Percentiles rank a stretch among this genome's conserved stretches.
Conservation (phyloP, 768 basidiomycete species). For the Boletus tylopilopsis region DNA sequence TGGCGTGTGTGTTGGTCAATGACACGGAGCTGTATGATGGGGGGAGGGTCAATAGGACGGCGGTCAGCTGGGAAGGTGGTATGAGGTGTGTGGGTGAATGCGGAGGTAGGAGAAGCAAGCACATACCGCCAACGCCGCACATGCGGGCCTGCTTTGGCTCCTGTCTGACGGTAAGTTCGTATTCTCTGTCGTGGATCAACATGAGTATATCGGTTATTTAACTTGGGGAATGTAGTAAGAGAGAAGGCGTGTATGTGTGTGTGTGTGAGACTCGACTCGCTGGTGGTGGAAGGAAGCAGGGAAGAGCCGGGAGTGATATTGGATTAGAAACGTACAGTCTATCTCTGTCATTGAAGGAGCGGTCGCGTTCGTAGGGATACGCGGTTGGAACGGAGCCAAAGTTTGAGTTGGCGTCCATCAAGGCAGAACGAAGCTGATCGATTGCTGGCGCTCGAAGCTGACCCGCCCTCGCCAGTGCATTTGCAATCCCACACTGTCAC, state of each 20-base stretch:
- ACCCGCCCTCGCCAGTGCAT: not conserved
- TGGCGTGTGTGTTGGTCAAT: slow-evolving; percentile 54
- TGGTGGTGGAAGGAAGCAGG: slow-evolving; percentile 6
- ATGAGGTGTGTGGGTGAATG: not conserved
- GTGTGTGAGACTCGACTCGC: slow-evolving; percentile 1
- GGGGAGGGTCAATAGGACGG: slow-evolving; percentile 95
- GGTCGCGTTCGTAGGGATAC: slow-evolving; percentile 29
- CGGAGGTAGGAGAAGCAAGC: slow-evolving; percentile 20
- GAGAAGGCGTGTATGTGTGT: no score
- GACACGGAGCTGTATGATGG: slow-evolving; percentile 92
- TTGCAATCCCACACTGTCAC: slow-evolving; percentile 11
- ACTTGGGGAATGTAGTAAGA: no score
- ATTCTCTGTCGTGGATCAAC: slow-evolving; percentile 53
- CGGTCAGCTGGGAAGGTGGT: slow-evolving; percentile 67
- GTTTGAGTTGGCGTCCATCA: slow-evolving; percentile 26
- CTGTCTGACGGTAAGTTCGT: slow-evolving; percentile 82
- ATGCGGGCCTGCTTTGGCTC: slow-evolving; percentile 90
- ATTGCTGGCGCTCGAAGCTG: not conserved
- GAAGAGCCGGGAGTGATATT: not conserved
- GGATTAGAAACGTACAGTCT: slow-evolving; percentile 32
- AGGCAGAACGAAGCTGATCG: slow-evolving; percentile 11
- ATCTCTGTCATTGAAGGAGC: slow-evolving; percentile 31
- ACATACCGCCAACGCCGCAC: slow-evolving; percentile 86
- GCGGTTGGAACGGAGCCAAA: slow-evolving; percentile 24
- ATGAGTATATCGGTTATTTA: slow-evolving; percentile 17